These are phyloP conservation scores for Phytophthora nicotianae DNA, from an alignment of 352 stramenopile genomes.

Conservation along the genomic window DNA sequence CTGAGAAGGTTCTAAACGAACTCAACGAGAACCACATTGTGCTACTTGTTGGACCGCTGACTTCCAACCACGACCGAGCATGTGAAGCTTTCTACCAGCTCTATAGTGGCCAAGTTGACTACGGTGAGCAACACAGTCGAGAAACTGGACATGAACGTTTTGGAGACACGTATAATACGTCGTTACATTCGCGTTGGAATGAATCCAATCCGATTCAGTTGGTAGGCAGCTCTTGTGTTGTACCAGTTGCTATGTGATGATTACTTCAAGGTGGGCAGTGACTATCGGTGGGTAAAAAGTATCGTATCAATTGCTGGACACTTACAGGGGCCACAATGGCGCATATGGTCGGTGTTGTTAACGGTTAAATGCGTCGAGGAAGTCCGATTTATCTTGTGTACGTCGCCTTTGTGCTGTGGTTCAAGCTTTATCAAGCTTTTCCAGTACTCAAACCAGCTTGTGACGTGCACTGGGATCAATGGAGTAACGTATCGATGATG, in stretches of 20 bases:
- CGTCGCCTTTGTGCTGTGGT: slow-evolving; percentile 30
- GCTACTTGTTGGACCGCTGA: slow-evolving; percentile 51
- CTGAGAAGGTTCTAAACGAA: slow-evolving; percentile 38
- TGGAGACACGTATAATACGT: slow-evolving; percentile 30
- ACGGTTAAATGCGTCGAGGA: slow-evolving; percentile 33
- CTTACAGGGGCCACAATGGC: slow-evolving; percentile 50
- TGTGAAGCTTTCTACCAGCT: slow-evolving; percentile 67
- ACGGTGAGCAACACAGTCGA: slow-evolving; percentile 47
- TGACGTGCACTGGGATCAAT: slow-evolving; percentile 60
- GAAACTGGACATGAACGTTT: slow-evolving; percentile 41
- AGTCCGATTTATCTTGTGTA: slow-evolving; percentile 37
- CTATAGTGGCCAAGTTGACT: slow-evolving; percentile 56
- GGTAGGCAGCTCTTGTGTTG: slow-evolving; percentile 58
- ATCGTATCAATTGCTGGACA: slow-evolving; percentile 55
- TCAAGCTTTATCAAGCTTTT: slow-evolving; percentile 41
- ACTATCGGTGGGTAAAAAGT: slow-evolving; percentile 55
- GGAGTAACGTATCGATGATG: slow-evolving; percentile 31
- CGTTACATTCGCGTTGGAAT: slow-evolving; percentile 49
- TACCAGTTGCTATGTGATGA: slow-evolving; percentile 63
- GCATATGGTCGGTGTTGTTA: slow-evolving; percentile 41
- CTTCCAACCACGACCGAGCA: slow-evolving; percentile 66
- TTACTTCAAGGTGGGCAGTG: slow-evolving; percentile 57
- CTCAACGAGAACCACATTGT: slow-evolving; percentile 55
- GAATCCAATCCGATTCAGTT: slow-evolving; percentile 58
- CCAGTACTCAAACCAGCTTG: slow-evolving; percentile 42